Evolutionary conservation across 805 yeast genomes (phyloP).

Genomic region (Wickerhamiella hasegawae): DNA sequence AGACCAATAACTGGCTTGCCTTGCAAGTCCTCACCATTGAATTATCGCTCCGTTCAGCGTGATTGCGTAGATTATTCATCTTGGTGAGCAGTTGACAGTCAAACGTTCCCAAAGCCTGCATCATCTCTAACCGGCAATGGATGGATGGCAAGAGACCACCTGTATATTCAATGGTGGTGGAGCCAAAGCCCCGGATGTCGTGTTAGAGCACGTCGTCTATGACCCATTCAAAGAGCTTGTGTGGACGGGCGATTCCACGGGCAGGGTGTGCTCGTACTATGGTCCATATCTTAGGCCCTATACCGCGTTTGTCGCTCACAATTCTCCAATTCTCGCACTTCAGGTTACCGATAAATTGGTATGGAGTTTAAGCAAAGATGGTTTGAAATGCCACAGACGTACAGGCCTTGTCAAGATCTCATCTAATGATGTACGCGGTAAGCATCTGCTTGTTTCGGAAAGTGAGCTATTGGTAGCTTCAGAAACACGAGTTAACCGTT

Average conservation of each 20-base stretch:
- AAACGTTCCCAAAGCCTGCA: too few relatives aligned
- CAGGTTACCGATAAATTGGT: slow-evolving; percentile 42
- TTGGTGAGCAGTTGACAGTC: too few relatives aligned
- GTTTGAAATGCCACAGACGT: slow-evolving; percentile 37
- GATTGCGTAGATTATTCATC: too few relatives aligned
- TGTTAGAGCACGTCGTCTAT: slow-evolving; percentile 3
- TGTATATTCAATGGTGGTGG: slow-evolving; percentile 1
- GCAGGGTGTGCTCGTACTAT: slow-evolving; percentile 27
- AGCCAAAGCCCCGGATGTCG: not conserved
- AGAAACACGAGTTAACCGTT: slow-evolving; percentile 18
- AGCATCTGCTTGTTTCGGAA: slow-evolving; percentile 16
- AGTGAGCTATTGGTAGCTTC: slow-evolving; percentile 23
- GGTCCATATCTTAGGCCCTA: slow-evolving; percentile 39
- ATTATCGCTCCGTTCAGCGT: too few relatives aligned
- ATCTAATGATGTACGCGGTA: slow-evolving; percentile 8
- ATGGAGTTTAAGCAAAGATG: slow-evolving; percentile 35
- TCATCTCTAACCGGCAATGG: too few relatives aligned
- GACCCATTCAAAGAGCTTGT: slow-evolving; percentile 35
- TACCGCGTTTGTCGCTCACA: slow-evolving; percentile 40
- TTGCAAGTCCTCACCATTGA: too few relatives aligned
- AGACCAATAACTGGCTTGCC: too few relatives aligned
- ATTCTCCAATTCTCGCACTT: slow-evolving; percentile 34
- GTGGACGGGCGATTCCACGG: slow-evolving; percentile 62
- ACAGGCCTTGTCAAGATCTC: slow-evolving; percentile 43
- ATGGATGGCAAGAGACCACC: slow-evolving; percentile 16